Conservation (phyloP, 2,329 filamentous ascomycete species). For the Metarhizium brunneum region DNA sequence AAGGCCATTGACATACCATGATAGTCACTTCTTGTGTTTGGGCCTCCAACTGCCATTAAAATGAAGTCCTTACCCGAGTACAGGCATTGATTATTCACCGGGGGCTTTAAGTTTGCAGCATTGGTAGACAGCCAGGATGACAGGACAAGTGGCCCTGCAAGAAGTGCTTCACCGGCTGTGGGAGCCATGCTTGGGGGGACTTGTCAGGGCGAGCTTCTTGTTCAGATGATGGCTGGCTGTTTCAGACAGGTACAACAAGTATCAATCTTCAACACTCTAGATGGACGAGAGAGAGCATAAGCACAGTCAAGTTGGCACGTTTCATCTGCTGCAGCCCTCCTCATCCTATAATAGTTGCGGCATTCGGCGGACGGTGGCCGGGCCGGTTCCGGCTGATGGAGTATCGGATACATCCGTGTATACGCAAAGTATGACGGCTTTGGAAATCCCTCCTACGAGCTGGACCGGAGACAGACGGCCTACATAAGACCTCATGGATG, state of each 20-base stretch:
- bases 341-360: background rate
- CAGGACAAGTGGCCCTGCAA: background rate
- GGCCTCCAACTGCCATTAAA: background rate
- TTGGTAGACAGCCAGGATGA: background rate
- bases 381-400: background rate
- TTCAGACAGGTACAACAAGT: too few species aligned
- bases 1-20: background rate
- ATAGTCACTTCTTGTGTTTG: background rate
- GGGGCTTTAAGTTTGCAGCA: background rate
- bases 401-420: background rate
- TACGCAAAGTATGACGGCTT: background rate
- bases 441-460: too few species aligned
- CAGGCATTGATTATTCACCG: background rate
- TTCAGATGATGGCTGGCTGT: too few species aligned
- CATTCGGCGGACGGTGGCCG: background rate
- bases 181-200: background rate
- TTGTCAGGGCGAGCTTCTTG: background rate
- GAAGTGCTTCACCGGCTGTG: background rate
- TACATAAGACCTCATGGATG: too few species aligned
- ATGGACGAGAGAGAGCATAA: background rate
- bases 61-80: background rate
- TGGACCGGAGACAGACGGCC: too few species aligned
- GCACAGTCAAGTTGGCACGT: background rate
- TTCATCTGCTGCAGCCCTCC: background rate
- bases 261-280: too few species aligned